Base-by-base conservation (phyloP, 1,284 basidiomycete species). In the Cutaneotrichosporon mucoides region DNA sequence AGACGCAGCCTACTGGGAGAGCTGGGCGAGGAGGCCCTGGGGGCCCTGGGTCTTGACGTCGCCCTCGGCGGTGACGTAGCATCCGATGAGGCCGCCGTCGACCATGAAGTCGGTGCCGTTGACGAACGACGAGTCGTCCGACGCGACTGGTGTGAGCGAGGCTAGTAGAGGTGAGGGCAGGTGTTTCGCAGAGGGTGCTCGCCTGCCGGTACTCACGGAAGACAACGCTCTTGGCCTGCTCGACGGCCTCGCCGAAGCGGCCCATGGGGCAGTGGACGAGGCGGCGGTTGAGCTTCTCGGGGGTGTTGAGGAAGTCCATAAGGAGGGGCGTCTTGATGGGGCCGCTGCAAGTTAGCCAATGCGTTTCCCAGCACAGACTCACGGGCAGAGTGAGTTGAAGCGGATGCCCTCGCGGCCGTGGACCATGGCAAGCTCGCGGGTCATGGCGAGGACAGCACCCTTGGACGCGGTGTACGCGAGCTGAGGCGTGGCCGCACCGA, bases 291-390 rank as follows among this genome's bases (percentile, higher is more conserved):
- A 89, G 86, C 82, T 97, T 98, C 82, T 99, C 94, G 46, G 88
- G 83, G n/a, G 95, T 97, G 80, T 97, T 86, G 70, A 99, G 84
- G 83, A 94, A 98, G 77, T 98, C 88, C 94, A 99, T 99, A 37
- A 99, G 83, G 38, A 98, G 84, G 41, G 93, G 92, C 33, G 92
- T 95, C 77, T 89, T 90, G 64, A 96, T 83, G 48, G 93, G 92
- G 15, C 92, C 93, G 42, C 91, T 93, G 73, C 49, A 16, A 36
- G 38, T 48, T 49, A 56, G 52, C 41, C 15, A 24, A 36, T 6
- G n/a, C 34, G 7, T 8, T 4, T 5, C 33, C 6, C 24, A 24
- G 24, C 24, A 24, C 24, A 6, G 24, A 42, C 90, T 79, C 78
- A 93, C 88, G 94, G 94, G 84, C 93, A 97, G 64, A 98, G 84